These are phyloP conservation scores for Fusarium ambrosium DNA, from an alignment of 2,329 filamentous ascomycete genomes.

Conservation along the genomic window DNA sequence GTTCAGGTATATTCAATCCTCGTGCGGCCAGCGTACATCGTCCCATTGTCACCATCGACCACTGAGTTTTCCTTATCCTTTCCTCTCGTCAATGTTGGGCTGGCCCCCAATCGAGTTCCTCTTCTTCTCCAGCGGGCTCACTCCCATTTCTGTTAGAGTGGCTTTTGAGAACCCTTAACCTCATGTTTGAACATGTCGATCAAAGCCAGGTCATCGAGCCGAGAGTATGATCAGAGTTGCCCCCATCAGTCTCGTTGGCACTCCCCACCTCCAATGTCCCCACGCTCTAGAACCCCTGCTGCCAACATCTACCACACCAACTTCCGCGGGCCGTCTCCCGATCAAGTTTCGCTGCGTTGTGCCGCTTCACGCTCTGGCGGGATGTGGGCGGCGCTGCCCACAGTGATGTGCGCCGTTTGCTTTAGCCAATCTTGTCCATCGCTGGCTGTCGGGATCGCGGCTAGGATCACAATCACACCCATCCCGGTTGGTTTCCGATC, in stretches of 20 bases:
- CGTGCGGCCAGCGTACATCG: slow-evolving; percentile 38
- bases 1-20: slow-evolving; percentile 40
- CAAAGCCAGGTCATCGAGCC: neutral
- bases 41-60: slow-evolving; percentile 17
- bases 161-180: neutral
- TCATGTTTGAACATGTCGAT: neutral
- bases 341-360: slow-evolving; percentile 11
- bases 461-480: slow-evolving; percentile 14
- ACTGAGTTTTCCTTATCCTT: slow-evolving; percentile 7
- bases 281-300: slow-evolving; percentile 18
- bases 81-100: slow-evolving; percentile 11
- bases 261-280: slow-evolving; percentile 16
- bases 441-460: slow-evolving; percentile 14
- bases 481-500: slow-evolving; percentile 18
- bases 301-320: slow-evolving; percentile 31
- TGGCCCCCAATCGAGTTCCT: neutral
- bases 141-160: neutral
- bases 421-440: slow-evolving; percentile 16
- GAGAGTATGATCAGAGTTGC: slow-evolving; percentile 6
- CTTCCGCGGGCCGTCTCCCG: slow-evolving; percentile 27
- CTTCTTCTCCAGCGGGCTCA: neutral
- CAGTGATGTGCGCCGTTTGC: slow-evolving; percentile 14
- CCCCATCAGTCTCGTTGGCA: slow-evolving; percentile 8
- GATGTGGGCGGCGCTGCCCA: slow-evolving; percentile 9
- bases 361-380: slow-evolving; percentile 17